These are phyloP conservation scores for Fusarium sp. DNA, from an alignment of 2,329 filamentous ascomycete genomes.

Conservation along the genomic window DNA sequence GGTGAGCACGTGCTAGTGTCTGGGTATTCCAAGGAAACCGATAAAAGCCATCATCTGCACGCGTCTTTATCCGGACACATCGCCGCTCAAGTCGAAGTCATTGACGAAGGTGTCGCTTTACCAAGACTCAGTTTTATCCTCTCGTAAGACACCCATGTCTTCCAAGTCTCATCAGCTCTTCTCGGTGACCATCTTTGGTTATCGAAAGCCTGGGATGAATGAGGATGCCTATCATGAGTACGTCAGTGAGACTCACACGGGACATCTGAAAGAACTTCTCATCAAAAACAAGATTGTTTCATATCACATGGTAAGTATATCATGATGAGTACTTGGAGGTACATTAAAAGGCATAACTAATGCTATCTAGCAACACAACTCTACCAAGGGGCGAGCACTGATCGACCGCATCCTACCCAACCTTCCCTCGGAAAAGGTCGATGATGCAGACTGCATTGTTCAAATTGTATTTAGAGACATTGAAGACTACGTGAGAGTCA, in stretches of 20 bases:
- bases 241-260: conserved; percentile 38
- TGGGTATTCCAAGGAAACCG: neutral
- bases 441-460: conserved; percentile 13
- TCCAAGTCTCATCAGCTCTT: conserved; percentile 25
- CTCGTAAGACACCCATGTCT: conserved; percentile 5
- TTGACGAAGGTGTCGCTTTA: neutral
- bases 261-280: conserved; percentile 36
- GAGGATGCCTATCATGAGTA: conserved; percentile 41
- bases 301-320: conserved; percentile 34
- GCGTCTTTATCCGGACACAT: neutral
- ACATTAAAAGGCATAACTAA: neutral
- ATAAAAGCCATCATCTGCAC: conserved; percentile 21
- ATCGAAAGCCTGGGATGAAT: conserved; percentile 34
- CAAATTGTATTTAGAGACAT: conserved; percentile 13
- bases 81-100: neutral
- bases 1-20: neutral
- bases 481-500: conserved; percentile 4
- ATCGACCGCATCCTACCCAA: conserved; percentile 7
- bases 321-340: too few relatives aligned
- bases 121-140: neutral
- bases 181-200: conserved; percentile 41
- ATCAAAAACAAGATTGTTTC: conserved; percentile 40
- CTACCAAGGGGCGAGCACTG: conserved; percentile 22
- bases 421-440: neutral
- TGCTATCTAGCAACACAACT: conserved; percentile 37